Conservation (phyloP, 768 basidiomycete genomes). For the Xerocomellus intermedius region DNA sequence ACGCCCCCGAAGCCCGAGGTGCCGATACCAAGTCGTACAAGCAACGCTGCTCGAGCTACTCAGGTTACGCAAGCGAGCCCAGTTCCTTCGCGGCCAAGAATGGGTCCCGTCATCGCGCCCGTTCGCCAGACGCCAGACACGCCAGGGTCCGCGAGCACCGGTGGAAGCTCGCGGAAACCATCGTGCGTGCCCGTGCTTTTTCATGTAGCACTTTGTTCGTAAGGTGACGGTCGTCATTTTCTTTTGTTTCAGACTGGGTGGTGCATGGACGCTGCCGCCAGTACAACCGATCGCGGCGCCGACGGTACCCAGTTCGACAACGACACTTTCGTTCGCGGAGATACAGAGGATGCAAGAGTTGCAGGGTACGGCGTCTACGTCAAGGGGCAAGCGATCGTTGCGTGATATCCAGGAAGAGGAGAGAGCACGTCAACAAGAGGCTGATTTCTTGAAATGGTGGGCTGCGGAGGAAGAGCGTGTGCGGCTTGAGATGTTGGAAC, state of each 20-base stretch:
- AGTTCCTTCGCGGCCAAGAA: conserved; percentile 26
- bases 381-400: conserved; percentile 61
- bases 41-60: conserved; percentile 14
- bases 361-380: conserved; percentile 37
- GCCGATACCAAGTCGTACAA: background rate
- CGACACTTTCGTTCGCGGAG: conserved; percentile 65
- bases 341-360: conserved; percentile 80
- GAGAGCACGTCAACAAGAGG: conserved; percentile 59
- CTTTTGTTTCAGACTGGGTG: conserved; percentile 27
- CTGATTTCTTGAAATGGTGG: conserved; percentile 90
- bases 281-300: conserved; percentile 44
- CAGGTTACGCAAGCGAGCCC: conserved; percentile 25
- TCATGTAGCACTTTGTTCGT: background rate
- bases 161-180: conserved; percentile 37
- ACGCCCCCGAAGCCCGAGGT: conserved; percentile 4
- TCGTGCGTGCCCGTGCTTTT: conserved; percentile 41
- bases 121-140: conserved; percentile 41
- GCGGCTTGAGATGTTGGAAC: conserved; percentile 42
- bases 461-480: conserved; percentile 74
- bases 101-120: conserved; percentile 69
- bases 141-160: conserved; percentile 22
- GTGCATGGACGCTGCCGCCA: conserved; percentile 65
- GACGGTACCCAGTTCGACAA: conserved; percentile 21
- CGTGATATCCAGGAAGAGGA: conserved; percentile 88
- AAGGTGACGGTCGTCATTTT: background rate